Evolutionary conservation across 2,329 filamentous ascomycete genomes (phyloP).

Genomic region (Cladosporium sphaerospermum): DNA sequence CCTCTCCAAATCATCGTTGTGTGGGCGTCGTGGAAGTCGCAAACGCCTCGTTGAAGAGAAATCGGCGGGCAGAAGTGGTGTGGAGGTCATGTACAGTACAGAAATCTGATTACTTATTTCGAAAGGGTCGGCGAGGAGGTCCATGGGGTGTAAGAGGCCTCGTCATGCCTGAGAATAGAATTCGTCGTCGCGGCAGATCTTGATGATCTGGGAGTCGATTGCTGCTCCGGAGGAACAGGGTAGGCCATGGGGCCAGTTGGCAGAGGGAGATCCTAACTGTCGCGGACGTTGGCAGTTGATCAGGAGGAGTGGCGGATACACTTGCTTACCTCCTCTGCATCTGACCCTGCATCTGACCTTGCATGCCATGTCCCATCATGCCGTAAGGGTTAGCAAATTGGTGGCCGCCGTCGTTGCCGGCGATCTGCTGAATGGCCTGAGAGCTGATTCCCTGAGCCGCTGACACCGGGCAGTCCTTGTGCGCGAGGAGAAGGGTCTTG

Average conservation of each 20-base stretch:
- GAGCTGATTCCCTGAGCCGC: conserved; percentile 69
- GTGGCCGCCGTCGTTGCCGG: conserved; percentile 37
- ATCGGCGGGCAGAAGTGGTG: background rate
- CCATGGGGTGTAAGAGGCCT: background rate
- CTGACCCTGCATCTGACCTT: conserved; percentile 24
- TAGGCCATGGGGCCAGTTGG: background rate
- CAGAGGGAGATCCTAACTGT: conserved; percentile 1
- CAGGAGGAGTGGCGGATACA: background rate
- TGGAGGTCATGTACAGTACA: conserved; percentile 8
- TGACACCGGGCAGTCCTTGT: conserved; percentile 93
- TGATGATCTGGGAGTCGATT: background rate
- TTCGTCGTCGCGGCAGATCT: background rate
- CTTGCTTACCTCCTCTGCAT: conserved; percentile 31
- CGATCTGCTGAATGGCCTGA: conserved; percentile 45
- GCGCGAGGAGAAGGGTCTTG: conserved; percentile 84
- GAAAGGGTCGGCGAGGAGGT: background rate
- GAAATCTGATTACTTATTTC: background rate
- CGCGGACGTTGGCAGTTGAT: conserved; percentile 2
- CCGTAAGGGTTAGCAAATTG: conserved; percentile 44
- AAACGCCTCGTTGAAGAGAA: background rate
- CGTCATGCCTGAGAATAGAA: background rate
- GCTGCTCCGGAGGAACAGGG: background rate
- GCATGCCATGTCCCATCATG: conserved; percentile 35
- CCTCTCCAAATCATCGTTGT: background rate
- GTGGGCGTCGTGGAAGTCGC: background rate